Evolutionary conservation across 1,284 basidiomycete genomes (phyloP), one percentile per base, ranked within the genome.

Genomic region (Vanrija sp.): DNA sequence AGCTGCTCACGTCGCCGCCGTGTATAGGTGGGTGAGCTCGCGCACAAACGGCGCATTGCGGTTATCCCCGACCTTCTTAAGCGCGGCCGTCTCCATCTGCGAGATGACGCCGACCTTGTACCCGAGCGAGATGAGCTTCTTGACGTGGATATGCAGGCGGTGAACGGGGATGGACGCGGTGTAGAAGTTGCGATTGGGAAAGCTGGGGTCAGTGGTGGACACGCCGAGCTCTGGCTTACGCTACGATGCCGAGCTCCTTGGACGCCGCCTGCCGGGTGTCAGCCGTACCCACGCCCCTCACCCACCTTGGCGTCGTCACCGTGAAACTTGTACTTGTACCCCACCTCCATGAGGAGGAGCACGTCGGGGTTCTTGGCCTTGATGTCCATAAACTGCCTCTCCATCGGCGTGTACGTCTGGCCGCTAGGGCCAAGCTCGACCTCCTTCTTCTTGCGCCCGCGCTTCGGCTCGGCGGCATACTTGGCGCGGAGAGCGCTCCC

Each of bases 81-180:
- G 79, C 0, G 95, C 95, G 0, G 95, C 90, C 0, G 95, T 98
- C 76, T 98, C 95, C 3, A 82, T 84, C 72, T 98, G 95, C n/a
- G 86, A 82, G 1, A 96, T 85, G 12, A 98, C 84, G 10, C 95
- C 95, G 46, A 98, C 82, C 84, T 91, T 89, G 71, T 92, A 81
- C 0, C 94, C 94, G 50, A 85, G 83, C 0, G 88, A 85, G 41
- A 98, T 81, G 31, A 98, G 80, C 87, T 92, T 92, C 76, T 88
- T 90, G 45, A 96, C 80, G 71, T 97, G 92, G 6, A 98, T 82
- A 54, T 88, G 83, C 16, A 88, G 80, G 41, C 93, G 81, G 63
- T 89, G 87, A 1, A 82, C 78, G 0, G 94, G 93, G 41, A 97
- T 86, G 27, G 86, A 88, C 1, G 92, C 93, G 0, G 84, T 84